A percentile compares a stretch with the other conserved stretches of the same genome.
Conservation (phyloP, 1,284 basidiomycete genomes). For the Leccinum subatratum region DNA sequence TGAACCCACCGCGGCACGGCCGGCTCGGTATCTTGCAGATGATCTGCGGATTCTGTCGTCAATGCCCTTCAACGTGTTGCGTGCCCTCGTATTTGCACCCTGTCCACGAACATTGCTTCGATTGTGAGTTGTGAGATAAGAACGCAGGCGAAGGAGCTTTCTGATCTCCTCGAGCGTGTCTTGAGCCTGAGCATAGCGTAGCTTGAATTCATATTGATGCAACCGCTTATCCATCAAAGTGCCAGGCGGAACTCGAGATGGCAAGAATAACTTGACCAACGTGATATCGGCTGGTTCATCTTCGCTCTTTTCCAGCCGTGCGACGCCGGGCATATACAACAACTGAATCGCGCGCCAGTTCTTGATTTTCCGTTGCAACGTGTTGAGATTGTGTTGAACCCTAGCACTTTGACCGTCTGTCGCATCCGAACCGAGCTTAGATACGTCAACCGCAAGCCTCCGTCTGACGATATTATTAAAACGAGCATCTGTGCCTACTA, state of each 20-base stretch:
- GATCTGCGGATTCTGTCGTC: background rate
- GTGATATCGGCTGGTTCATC: no score
- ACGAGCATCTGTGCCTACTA: background rate
- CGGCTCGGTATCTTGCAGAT: background rate
- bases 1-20: background rate
- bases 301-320: no score
- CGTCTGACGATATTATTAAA: background rate
- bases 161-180: background rate
- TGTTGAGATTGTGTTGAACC: background rate
- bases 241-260: background rate
- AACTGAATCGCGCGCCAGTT: background rate
- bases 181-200: background rate
- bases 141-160: background rate
- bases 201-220: background rate
- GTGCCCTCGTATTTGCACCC: no score
- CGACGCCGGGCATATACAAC: background rate
- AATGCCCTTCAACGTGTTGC: background rate
- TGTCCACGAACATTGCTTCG: no score
- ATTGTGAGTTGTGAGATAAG: no score
- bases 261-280: no score
- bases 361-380: background rate
- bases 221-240: background rate
- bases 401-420: background rate
- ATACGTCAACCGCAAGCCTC: background rate
- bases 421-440: background rate